Conservation (phyloP, 2,329 filamentous ascomycete species). For the Pseudofabraea citricarpa region DNA sequence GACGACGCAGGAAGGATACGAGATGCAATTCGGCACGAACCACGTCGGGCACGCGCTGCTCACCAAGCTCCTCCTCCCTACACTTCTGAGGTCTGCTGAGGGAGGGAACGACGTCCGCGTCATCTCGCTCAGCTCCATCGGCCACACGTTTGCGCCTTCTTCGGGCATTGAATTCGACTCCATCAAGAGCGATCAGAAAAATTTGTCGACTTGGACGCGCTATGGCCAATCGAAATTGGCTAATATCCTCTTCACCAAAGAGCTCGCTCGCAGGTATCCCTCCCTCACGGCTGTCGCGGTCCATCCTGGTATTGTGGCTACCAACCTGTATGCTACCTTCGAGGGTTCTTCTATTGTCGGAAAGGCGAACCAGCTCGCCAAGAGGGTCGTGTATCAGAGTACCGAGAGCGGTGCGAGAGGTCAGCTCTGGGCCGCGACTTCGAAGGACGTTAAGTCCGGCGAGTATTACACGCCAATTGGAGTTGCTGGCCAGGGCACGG, state of each 20-base stretch:
- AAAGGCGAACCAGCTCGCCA: neutral
- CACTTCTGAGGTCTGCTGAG: slow-evolving; percentile 22
- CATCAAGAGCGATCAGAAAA: slow-evolving; percentile 20
- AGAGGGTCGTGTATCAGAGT: slow-evolving; percentile 4
- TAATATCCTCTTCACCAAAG: slow-evolving; percentile 36
- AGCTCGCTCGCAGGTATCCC: slow-evolving; percentile 33
- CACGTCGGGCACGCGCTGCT: slow-evolving; percentile 44
- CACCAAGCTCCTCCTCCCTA: slow-evolving; percentile 32
- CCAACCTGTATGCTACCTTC: slow-evolving; percentile 22
- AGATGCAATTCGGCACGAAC: slow-evolving; percentile 44
- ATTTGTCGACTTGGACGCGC: slow-evolving; percentile 26
- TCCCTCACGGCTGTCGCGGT: slow-evolving; percentile 31
- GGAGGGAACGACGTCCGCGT: slow-evolving; percentile 15
- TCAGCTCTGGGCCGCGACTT: slow-evolving; percentile 36
- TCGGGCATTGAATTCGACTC: slow-evolving; percentile 26
- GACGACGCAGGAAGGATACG: slow-evolving; percentile 41
- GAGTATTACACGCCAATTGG: slow-evolving; percentile 31
- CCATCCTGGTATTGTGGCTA: slow-evolving; percentile 37
- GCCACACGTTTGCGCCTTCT: slow-evolving; percentile 5
- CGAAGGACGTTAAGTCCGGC: slow-evolving; percentile 23
- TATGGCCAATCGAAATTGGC: slow-evolving; percentile 44
- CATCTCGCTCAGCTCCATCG: slow-evolving; percentile 11
- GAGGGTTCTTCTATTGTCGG: slow-evolving; percentile 2
- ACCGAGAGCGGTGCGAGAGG: slow-evolving; percentile 33
- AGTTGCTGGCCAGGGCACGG: slow-evolving; percentile 17